Base-by-base conservation (phyloP, 257 asterid species). In the Misopates orontium region DNA sequence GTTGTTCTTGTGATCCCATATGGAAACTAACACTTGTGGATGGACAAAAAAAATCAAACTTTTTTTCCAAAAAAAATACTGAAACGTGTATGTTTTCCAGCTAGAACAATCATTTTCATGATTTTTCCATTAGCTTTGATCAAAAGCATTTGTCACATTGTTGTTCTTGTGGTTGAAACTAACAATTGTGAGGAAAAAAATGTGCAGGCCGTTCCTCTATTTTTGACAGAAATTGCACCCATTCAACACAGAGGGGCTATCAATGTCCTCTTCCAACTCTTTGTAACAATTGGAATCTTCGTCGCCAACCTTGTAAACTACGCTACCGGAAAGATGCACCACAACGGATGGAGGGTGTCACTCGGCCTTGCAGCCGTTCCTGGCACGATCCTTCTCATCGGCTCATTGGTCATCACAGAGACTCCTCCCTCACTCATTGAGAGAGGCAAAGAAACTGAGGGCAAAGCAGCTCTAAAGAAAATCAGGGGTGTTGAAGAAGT, bases 201-300 rank as follows among this genome's bases (percentile, higher is more conserved):
- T 39, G 57, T 51, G 79, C 84, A 90, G 96, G 82, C 98, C 7
- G 98, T 91, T 22, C 98, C 98, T 0, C 53, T 88, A 32, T 91
- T 88, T 59, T 64, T 91, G 62, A 84, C 98, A 45, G 95, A 91
- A 74, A 75, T 91, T 1, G 98, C 98, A 15, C 96, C 96, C 0
- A 56, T 75, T 1, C 90, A 88, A 3, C 87, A 76, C n/a, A 76
- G 96, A 16, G 95, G 96, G 4, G 98, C 94, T 0, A 90, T 91
- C 25, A 91, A 86, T 77, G 82, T 88, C 50, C 86, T 88, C 50
- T 88, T 86, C 83, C 98, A 91, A 62, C 91, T 88, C n/a, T 85
- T 89, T 60, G 77, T 91, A 0, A 91, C 95, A 8, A 82, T 88
- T 5, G 98, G 96, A 3, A 88, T 91, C 42, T 67, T 91, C 21